Percentiles rank a stretch among this genome's conserved stretches.
phyloP scores from a whole-genome alignment of 805 yeast genomes.

The Candida glaebosa region DNA sequence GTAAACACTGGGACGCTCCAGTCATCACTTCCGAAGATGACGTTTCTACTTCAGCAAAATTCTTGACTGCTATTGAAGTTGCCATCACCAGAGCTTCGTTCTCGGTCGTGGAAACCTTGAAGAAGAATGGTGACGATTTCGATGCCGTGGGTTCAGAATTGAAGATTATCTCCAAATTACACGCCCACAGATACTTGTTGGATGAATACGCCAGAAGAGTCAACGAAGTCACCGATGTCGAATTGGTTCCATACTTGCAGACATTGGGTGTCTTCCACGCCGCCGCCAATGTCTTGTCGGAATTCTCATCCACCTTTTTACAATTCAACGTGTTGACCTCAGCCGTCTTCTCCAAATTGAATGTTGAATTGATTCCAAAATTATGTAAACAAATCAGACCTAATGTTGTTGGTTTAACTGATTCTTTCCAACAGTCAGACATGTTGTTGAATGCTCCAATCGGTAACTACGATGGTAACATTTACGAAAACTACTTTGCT shows the following conservation, averaged over 20 bases:
- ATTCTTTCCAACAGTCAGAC: conserved; percentile 79
- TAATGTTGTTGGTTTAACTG: conserved; percentile 75
- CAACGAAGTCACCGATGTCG: conserved; percentile 18
- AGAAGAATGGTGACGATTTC: conserved; percentile 25
- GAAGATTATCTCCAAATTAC: conserved; percentile 39
- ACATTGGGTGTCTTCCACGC: conserved; percentile 32
- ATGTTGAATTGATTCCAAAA: conserved; percentile 26
- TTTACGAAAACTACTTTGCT: conserved; percentile 71
- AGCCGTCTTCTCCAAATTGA: conserved; percentile 23
- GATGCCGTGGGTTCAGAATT: conserved; percentile 36
- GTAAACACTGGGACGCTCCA: conserved; percentile 20
- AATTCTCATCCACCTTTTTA: conserved; percentile 36
- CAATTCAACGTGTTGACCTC: conserved; percentile 32
- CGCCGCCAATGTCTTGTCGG: conserved; percentile 28
- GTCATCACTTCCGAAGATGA: conserved; percentile 25
- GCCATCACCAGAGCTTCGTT: conserved; percentile 33
- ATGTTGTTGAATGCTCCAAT: conserved; percentile 77
- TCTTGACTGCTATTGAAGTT: conserved; percentile 39
- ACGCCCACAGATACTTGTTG: conserved; percentile 42
- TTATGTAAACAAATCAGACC: conserved; percentile 42
- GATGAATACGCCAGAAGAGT: conserved; percentile 24
- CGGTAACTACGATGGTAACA: conserved; percentile 79
- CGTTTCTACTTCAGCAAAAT: conserved; percentile 24
- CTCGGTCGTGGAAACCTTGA: conserved; percentile 25
- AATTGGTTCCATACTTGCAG: conserved; percentile 26